Conservation (phyloP, 73 alveolate genomes). For the Paramecium caudatum region DNA sequence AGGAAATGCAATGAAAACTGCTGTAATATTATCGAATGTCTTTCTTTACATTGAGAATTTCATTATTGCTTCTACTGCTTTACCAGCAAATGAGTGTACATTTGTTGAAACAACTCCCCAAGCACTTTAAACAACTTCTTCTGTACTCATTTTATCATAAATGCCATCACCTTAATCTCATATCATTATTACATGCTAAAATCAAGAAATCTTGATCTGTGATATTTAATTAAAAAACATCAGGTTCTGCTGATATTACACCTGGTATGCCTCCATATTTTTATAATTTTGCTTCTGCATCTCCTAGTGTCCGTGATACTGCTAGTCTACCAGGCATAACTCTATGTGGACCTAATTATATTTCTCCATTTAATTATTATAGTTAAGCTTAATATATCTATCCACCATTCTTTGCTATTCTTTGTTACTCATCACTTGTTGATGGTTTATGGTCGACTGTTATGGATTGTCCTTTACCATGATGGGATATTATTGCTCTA, state of each 20-base stretch:
- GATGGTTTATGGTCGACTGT: slow-evolving; percentile 90
- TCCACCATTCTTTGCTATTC: slow-evolving; percentile 95
- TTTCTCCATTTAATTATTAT: slow-evolving; percentile 70
- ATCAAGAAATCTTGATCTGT: slow-evolving; percentile 86
- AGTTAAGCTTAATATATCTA: slow-evolving; percentile 89
- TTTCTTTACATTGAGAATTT: slow-evolving; percentile 90
- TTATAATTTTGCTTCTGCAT: slow-evolving; percentile 92
- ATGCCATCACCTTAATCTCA: slow-evolving; percentile 84
- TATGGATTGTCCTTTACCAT: slow-evolving; percentile 81
- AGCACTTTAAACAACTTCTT: slow-evolving; percentile 83
- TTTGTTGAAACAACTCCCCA: slow-evolving; percentile 74
- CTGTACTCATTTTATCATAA: slow-evolving; percentile 83
- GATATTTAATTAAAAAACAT: slow-evolving; percentile 87
- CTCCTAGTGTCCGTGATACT: slow-evolving; percentile 94
- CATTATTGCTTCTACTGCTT: slow-evolving; percentile 95
- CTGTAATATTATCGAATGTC: slow-evolving; percentile 87
- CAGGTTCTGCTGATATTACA: slow-evolving; percentile 91
- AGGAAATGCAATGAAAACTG: slow-evolving; percentile 82
- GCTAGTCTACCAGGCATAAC: slow-evolving; percentile 95
- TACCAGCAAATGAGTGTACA: slow-evolving; percentile 94
- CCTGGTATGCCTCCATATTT: slow-evolving; percentile 95
- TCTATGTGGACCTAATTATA: slow-evolving; percentile 85
- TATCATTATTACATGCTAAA: slow-evolving; percentile 81
- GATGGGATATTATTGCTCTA: slow-evolving; percentile 81
- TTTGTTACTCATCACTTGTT: slow-evolving; percentile 74